These are phyloP conservation scores for Dactylellina cionopaga DNA, from an alignment of 2,329 filamentous ascomycete genomes.

Conservation along the genomic window DNA sequence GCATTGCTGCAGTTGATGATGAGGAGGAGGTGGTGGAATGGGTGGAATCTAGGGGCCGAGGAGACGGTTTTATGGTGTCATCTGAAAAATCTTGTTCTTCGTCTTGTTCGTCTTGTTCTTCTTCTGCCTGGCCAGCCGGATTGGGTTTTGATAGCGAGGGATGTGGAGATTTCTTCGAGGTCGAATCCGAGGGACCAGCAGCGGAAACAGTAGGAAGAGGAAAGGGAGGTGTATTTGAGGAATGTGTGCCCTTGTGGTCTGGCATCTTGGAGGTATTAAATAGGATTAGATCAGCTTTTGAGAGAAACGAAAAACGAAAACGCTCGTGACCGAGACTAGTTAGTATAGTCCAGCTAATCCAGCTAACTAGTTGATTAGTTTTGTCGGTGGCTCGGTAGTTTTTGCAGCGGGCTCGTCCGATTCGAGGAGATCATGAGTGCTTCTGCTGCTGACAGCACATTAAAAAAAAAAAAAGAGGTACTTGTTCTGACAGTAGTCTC, in stretches of 20 bases:
- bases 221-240: neutral
- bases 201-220: neutral
- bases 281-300: constrained; percentile 23
- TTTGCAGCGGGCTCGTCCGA: constrained; percentile 39
- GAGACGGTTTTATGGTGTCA: constrained; percentile 23
- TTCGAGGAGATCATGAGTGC: constrained; percentile 20
- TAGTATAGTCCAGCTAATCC: too few species aligned
- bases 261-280: constrained; percentile 32
- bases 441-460: constrained; percentile 38
- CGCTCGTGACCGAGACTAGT: constrained; percentile 23
- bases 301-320: neutral
- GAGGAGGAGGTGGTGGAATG: constrained; percentile 11
- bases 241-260: constrained; percentile 33
- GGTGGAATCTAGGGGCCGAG: constrained; percentile 2
- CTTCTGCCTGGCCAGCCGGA: too few species aligned
- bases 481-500: too few species aligned
- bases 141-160: constrained; percentile 25
- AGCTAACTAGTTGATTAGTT: too few species aligned
- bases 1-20: constrained; percentile 39
- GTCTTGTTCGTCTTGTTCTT: constrained; percentile 2
- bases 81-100: constrained; percentile 24
- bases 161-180: constrained; percentile 20
- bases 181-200: constrained; percentile 1
- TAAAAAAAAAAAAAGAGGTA: too few species aligned
- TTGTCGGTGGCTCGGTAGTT: constrained; percentile 42